Evolutionary conservation across 1,284 basidiomycete genomes (phyloP), one percentile per base, ranked within the genome.

Genomic region (Clitocybe nebularis): DNA sequence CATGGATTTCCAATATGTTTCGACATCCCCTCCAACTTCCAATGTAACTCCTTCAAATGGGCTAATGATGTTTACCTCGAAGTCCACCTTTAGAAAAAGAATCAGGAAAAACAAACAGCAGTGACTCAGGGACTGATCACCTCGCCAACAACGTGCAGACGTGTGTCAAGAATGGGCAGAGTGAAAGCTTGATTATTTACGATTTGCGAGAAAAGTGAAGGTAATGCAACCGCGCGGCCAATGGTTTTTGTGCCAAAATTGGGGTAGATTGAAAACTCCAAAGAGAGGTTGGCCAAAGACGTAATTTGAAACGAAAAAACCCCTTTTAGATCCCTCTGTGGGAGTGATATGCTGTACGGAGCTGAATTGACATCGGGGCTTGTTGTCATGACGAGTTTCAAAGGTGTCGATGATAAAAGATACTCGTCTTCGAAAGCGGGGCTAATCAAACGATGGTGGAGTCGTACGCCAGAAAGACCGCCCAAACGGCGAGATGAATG

Each of bases 191-290:
- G 69, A 48, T 68, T 74, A 41, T 79, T 77, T 35, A 73, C 70
- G 13, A 81, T 70, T 41, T 77, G 67, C 32, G 67, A 60, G 56
- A 95, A 89, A 37, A 88, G 73, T 2, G 81, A 81, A 2, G 94
- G 85, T 22, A 94, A 72, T 17, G 92, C 89, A 33, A 94, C 83
- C 11, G 93, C 94, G 50, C 94, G 84, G 20, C 95, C 96, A 49
- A 99, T 92, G 24, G 94, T 91, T 66, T 93, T 95, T 22, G 92
- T 94, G n/a, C 96, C 96, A 63, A 99, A 99, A 48, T 92, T 97
- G 5, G 96, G 96, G 69, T 95, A 97, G 19, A 99, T 72, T 28
- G 95, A 97, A 60, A 98, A 91, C 61, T 98, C 92, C 53, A 99
- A 69, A 1, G 83, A 81, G 46, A 98, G 79, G 25, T 77, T 74